Evolutionary conservation across 768 basidiomycete genomes (phyloP), one percentile per base, ranked within the genome.

Genomic region (Phylloporus arenicola): DNA sequence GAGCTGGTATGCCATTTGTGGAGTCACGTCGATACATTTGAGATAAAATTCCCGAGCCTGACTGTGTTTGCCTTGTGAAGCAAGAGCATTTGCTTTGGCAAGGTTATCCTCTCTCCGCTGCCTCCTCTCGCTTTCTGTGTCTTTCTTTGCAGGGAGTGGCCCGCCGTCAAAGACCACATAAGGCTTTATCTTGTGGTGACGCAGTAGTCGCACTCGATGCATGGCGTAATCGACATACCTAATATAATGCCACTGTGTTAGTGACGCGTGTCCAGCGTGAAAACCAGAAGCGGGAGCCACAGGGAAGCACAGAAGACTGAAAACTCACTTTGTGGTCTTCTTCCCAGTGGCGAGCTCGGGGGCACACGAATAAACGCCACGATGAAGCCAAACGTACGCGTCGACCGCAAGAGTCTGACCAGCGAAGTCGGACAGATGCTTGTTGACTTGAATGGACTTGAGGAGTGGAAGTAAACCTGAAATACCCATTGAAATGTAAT

Each of bases 171-270:
- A 95, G 16, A 99, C 96, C 22, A 99, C 73, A 65, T 88, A 92
- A 1, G 96, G 95, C 45, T 78, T 78, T 52, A 98, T 88, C 20
- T 82, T 81, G 65, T 91, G 77, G 69, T 98, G 84, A 53, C 82
- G 80, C 45, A 99, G 70, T 47, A 98, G 79, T 25, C 92, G 81
- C 39, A 98, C 83, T 29, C 88, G 83, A 57, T 91, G 83, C 92
- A 98, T 95, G 34, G 86, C 86, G 70, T 95, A 99, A 65, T 95
- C 86, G 52, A 98, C 92, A 75, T 96, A 97, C 72, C 94, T 95
- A 45, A 50, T 38, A 17, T 24, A n/a, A 42, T 27, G 45, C n/a
- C 30, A 40, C 37, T 8, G 35, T 38, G 37, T 63, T 42, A 55
- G 51, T 45, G 20, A 24, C 17, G 37, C 4, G 14, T 24, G 16